These are phyloP conservation scores for Zygosaccharomyces bailii DNA, from an alignment of 805 yeast species.

Conservation along the genomic window DNA sequence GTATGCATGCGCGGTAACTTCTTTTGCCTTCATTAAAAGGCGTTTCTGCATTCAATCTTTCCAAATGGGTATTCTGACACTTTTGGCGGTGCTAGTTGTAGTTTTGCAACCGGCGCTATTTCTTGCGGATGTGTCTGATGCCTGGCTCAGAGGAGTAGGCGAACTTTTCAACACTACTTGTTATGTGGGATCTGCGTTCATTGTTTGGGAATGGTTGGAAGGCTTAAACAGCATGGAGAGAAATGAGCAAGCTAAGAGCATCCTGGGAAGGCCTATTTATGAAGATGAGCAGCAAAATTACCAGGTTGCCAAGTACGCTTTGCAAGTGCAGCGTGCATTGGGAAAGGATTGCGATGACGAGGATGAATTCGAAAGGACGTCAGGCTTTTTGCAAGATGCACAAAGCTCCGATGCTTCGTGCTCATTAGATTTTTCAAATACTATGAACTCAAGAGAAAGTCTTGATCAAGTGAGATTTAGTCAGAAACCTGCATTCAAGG, in stretches of 20 bases:
- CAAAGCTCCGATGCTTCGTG: constrained; percentile 4
- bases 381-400: constrained; percentile 1
- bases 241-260: constrained; percentile 61
- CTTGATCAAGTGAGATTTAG: constrained; percentile 22
- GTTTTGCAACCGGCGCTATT: constrained; percentile 66
- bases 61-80: constrained; percentile 51
- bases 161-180: constrained; percentile 71
- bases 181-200: constrained; percentile 66
- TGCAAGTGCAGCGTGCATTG: constrained; percentile 29
- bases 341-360: constrained; percentile 13
- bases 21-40: constrained; percentile 51
- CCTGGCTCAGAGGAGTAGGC: constrained; percentile 71
- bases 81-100: constrained; percentile 52
- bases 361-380: constrained; percentile 6
- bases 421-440: background rate
- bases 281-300: constrained; percentile 53
- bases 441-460: constrained; percentile 14
- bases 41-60: constrained; percentile 45
- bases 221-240: constrained; percentile 56
- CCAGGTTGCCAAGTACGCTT: constrained; percentile 31
- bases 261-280: constrained; percentile 69
- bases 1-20: constrained; percentile 61
- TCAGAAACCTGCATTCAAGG: constrained; percentile 20
- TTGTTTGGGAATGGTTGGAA: constrained; percentile 86
- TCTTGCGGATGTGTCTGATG: constrained; percentile 69